Evolutionary conservation across 768 basidiomycete genomes (phyloP).

Genomic region (Calocybe cyanea): DNA sequence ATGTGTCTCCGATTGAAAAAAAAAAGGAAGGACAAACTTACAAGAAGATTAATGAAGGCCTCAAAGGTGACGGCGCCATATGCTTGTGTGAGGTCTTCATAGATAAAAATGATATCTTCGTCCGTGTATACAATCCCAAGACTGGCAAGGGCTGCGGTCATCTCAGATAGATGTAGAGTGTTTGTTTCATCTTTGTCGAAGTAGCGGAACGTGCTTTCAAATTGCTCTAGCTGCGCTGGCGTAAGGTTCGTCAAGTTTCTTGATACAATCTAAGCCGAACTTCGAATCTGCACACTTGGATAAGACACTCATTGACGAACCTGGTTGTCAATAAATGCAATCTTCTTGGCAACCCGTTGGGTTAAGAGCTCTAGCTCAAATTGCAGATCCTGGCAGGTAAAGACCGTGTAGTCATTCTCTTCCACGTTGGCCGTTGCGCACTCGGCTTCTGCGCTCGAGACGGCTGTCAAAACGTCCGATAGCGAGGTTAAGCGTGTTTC

Average conservation of each 20-base stretch:
- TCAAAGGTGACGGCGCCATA: conserved; percentile 92
- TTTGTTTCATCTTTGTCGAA: conserved; percentile 94
- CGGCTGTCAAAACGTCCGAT: conserved; percentile 48
- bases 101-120: conserved; percentile 83
- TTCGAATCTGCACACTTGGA: conserved; percentile 1
- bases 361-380: conserved; percentile 85
- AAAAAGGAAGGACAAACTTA: conserved; percentile 28
- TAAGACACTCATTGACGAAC: conserved; percentile 32
- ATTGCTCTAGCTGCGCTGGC: conserved; percentile 93
- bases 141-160: conserved; percentile 92
- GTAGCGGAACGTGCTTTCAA: conserved; percentile 95
- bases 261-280: conserved; percentile 72
- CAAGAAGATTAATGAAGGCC: conserved; percentile 91
- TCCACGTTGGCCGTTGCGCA: conserved; percentile 89
- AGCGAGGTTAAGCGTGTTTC: conserved; percentile 67
- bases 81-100: conserved; percentile 70
- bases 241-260: conserved; percentile 92
- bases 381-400: conserved; percentile 83
- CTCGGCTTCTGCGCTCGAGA: conserved; percentile 65
- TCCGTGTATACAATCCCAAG: conserved; percentile 93
- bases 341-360: conserved; percentile 81
- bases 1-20: conserved; percentile 2
- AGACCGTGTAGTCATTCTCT: conserved; percentile 94
- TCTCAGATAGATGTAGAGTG: conserved; percentile 78
- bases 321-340: conserved; percentile 97